Base-by-base conservation (phyloP, 129 eudicot species). In the Artemisia argyi region DNA sequence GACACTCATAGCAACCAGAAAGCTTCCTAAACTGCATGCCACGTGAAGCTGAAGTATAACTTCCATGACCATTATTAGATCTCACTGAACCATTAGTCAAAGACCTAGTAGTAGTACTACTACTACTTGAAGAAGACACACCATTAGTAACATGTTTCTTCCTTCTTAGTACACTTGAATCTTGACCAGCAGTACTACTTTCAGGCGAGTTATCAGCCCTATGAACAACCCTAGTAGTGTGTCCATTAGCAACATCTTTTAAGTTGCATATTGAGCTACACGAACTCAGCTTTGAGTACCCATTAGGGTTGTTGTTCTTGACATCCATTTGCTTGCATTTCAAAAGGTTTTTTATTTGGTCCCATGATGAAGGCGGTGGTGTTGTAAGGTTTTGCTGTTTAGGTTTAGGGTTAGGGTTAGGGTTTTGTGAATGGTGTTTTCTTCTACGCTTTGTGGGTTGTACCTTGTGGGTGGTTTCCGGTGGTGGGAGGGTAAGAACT, bases 1-100 rank as follows among this genome's bases (percentile, higher is more conserved):
- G 98, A 32, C 98, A 92, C 82, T 92, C 98, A 74, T 92, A 89
- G 63, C 96, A 92, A 3, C 98, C 98, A 48, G 94, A 92, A 55
- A 92, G 91, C 83, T 92, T 92, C 74, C 98, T 85, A 16, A 92
- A 82, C 67, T 87, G 96, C 89, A 87, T 89, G 76, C 97, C 96
- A 60, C 89, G 59, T 0, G 84, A 87, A 66, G 92, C 73, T 42
- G 85, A 61, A 47, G 74, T 73, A 75, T 83, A 77, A 48, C 88
- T 30, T 3, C 84, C 85, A 12, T 78, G 74, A 5, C 75, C 85
- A 58, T 72, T 39, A 6, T 39, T 66, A 67, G 98, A 89, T 78
- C 86, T 89, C 32, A 78, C 80, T 32, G 96, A 86, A 15, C 83
- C 73, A 11, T 14, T 52, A 52, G 76, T 20, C 71, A 80, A 14